Base-by-base conservation (phyloP, 306 rosid species). In the Purshia tridentata region DNA sequence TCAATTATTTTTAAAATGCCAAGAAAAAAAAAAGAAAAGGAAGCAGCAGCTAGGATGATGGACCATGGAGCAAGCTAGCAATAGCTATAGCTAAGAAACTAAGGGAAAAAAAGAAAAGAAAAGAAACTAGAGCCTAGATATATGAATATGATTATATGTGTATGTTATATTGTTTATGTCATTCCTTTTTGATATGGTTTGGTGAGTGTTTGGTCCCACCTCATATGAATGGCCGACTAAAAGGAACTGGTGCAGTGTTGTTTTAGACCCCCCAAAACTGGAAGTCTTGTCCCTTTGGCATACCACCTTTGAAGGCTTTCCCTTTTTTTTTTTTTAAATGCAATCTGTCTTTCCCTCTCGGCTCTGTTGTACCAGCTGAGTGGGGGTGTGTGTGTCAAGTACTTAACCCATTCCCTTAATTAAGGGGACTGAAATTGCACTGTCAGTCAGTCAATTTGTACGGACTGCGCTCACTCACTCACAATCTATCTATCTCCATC, bases 151-250 rank as follows among this genome's bases (percentile, higher is more conserved):
- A 14, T 20, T 8, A 22, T 19, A 22, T 35, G 35, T 35, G 20
- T 8, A 22, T 19, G 61, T 55, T 20, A n/a, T n/a, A n/a, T n/a
- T n/a, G n/a, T n/a, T n/a, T n/a, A 55, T 55, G 61, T 10, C 16
- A 9, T 55, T 29, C 15, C 61, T 19, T 55, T 55, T 55, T 59
- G 76, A 71, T 13, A 51, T 22, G 82, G 92, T 83, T 90, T 74
- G 96, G 90, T 86, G 80, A 67, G 51, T 55, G 53, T 69, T 74
- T 76, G 92, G 95, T 40, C 95, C 95, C 84, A 84, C 86, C 18
- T 1, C 3, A 39, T 64, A 80, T 85, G 35, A 23, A 23, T 23
- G 35, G 35, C 35, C 35, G 35, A 84, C 88, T 78, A 73, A 72
- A 73, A 72, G 83, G 72, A 81, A 72, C 79, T 74, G 29, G 72